These are phyloP conservation scores for Penicillium cataractarum DNA, from an alignment of 495 filamentous ascomycete genomes.

Conservation along the genomic window DNA sequence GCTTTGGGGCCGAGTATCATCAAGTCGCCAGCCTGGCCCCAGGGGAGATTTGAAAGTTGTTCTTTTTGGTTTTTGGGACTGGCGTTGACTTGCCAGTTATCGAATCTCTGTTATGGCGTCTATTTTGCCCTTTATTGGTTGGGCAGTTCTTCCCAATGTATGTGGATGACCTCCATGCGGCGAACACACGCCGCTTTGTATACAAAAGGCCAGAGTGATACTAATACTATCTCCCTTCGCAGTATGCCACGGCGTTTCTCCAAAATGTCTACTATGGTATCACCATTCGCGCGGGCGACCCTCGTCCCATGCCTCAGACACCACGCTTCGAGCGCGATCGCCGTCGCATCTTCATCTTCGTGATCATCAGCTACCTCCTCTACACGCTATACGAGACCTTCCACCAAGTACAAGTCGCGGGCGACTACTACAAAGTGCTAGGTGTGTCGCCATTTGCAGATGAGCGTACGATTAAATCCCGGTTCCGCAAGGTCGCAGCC, in stretches of 20 bases:
- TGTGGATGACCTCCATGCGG: conserved; percentile 28
- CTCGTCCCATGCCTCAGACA: conserved; percentile 72
- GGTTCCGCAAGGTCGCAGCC: conserved; percentile 82
- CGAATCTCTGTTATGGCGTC: conserved; percentile 37
- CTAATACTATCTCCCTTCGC: conserved; percentile 4
- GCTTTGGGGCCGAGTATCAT: conserved; percentile 9
- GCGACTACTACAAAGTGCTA: conserved; percentile 78
- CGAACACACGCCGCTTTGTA: not conserved
- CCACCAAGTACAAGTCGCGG: conserved; percentile 68
- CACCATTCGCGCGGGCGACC: conserved; percentile 88
- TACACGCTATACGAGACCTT: conserved; percentile 96
- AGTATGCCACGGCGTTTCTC: conserved; percentile 79
- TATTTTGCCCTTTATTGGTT: conserved; percentile 76
- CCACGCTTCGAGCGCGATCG: conserved; percentile 71
- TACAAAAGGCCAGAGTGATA: not conserved
- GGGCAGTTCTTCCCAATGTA: conserved; percentile 80
- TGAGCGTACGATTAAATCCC: conserved; percentile 78
- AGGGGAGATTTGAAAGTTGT: not conserved
- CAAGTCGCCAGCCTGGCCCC: conserved; percentile 14
- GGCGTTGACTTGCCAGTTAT: not conserved
- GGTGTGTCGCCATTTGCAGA: conserved; percentile 66
- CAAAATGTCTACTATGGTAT: conserved; percentile 86
- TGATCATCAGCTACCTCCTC: conserved; percentile 80
- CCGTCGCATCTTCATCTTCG: conserved; percentile 76
- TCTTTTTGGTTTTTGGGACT: not conserved